These are phyloP conservation scores for Bryoglossum gracile DNA, from an alignment of 495 filamentous ascomycete species.

Conservation along the genomic window DNA sequence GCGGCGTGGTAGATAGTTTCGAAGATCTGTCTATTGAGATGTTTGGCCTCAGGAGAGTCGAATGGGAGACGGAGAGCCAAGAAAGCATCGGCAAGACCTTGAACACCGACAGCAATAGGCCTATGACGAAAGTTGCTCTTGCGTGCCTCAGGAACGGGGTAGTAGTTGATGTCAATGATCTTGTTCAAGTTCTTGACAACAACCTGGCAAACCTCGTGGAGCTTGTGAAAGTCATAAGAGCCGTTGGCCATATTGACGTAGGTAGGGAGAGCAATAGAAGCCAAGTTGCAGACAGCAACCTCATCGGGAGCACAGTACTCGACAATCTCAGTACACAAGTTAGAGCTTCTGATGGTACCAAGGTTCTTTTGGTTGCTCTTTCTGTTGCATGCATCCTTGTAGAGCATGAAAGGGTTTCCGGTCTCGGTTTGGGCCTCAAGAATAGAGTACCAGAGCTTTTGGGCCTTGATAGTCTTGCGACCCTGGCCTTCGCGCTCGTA, in stretches of 20 bases:
- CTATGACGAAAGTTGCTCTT: slow-evolving; percentile 93
- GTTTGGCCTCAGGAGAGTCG: slow-evolving; percentile 85
- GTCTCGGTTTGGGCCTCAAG: slow-evolving; percentile 98
- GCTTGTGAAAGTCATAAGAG: slow-evolving; percentile 86
- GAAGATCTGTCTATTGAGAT: slow-evolving; percentile 97
- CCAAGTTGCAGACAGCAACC: slow-evolving; percentile 97
- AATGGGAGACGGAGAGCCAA: slow-evolving; percentile 94
- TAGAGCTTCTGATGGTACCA: slow-evolving; percentile 95
- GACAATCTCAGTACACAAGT: slow-evolving; percentile 96
- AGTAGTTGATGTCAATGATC: slow-evolving; percentile 96
- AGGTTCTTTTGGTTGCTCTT: slow-evolving; percentile 99
- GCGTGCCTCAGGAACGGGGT: slow-evolving; percentile 87
- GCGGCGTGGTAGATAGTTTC: slow-evolving; percentile 99
- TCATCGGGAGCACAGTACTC: slow-evolving; percentile 97
- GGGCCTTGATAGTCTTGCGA: slow-evolving; percentile 85
- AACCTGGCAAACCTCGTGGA: slow-evolving; percentile 87
- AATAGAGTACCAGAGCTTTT: slow-evolving; percentile 98
- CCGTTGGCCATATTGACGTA: slow-evolving; percentile 78
- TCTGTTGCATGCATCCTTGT: slow-evolving; percentile 96
- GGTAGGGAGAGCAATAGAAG: slow-evolving; percentile 83
- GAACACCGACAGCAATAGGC: slow-evolving; percentile 92
- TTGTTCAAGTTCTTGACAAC: slow-evolving; percentile 91
- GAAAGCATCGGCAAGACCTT: slow-evolving; percentile 98
- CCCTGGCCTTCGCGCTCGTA: slow-evolving; percentile 89
- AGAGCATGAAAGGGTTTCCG: slow-evolving; percentile 97